A percentile compares a stretch with the other conserved stretches of the same genome.
Evolutionary conservation across 2,329 filamentous ascomycete genomes (phyloP).

Genomic region (Blastomyces emzantsi): DNA sequence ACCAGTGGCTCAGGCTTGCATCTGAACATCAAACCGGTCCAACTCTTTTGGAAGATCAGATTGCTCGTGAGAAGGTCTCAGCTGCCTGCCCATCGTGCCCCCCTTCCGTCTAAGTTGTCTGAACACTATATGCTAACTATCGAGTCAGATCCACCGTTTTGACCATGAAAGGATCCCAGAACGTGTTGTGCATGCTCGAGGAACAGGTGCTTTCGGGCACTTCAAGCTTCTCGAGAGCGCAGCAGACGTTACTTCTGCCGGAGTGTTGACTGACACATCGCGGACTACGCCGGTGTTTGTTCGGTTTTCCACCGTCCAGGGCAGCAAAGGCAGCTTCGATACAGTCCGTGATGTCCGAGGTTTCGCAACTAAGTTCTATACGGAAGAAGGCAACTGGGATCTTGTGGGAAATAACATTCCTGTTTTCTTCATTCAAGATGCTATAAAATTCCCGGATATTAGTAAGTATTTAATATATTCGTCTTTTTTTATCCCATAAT

Average conservation of each 20-base stretch:
- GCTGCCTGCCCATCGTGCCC: not conserved
- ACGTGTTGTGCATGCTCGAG: conserved; percentile 58
- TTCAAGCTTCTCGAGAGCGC: conserved; percentile 59
- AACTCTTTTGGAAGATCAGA: conserved; percentile 59
- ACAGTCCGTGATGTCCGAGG: conserved; percentile 76
- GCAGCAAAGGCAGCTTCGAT: conserved; percentile 66
- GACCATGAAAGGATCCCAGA: conserved; percentile 66
- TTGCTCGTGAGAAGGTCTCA: conserved; percentile 62
- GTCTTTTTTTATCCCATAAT: not conserved
- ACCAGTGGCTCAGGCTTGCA: conserved; percentile 65
- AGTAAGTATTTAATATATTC: conserved; percentile 23
- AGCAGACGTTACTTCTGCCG: conserved; percentile 53
- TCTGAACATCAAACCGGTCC: conserved; percentile 58
- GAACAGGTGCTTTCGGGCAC: conserved; percentile 55
- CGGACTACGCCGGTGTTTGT: conserved; percentile 57
- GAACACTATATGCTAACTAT: not conserved
- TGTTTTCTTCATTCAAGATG: conserved; percentile 68
- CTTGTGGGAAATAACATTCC: conserved; percentile 66
- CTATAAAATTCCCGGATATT: conserved; percentile 63
- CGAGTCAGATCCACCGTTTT: conserved; percentile 49
- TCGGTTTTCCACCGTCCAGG: conserved; percentile 70
- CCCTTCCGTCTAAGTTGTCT: not conserved
- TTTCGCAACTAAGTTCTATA: conserved; percentile 71
- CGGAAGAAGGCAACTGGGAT: conserved; percentile 68
- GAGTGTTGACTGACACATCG: conserved; percentile 58